Evolutionary conservation across 768 basidiomycete genomes (phyloP).

Genomic region (Exsudoporus frostii): DNA sequence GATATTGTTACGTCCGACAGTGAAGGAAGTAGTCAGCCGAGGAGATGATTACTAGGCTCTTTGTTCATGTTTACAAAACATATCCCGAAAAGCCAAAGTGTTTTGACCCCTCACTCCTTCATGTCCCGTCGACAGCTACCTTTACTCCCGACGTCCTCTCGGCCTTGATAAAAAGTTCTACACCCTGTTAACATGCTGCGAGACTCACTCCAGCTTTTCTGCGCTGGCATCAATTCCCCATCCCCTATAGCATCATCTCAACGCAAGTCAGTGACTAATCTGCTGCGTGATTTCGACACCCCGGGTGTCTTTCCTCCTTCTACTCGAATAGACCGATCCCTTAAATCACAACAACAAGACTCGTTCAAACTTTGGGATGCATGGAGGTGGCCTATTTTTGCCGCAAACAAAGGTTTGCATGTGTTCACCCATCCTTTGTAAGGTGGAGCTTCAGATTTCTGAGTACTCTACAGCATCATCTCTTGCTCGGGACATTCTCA

Average conservation of each 20-base stretch:
- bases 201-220: conserved; percentile 23
- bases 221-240: conserved; percentile 5
- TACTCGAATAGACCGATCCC: conserved; percentile 63
- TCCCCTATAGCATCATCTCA: conserved; percentile 17
- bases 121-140: not conserved
- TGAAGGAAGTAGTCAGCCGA: conserved; percentile 80
- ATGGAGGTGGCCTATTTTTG: conserved; percentile 68
- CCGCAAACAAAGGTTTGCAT: conserved; percentile 59
- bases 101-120: not conserved
- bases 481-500: conserved; percentile 65
- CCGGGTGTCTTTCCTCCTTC: conserved; percentile 73
- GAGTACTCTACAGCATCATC: conserved; percentile 22
- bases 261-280: conserved; percentile 17
- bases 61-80: conserved; percentile 9
- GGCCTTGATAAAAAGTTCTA: not conserved
- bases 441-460: not conserved
- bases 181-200: conserved; percentile 19
- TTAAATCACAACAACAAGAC: conserved; percentile 54
- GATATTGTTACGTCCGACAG: conserved; percentile 78
- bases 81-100: conserved; percentile 22
- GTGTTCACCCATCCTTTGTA: not conserved
- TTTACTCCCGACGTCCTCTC: not conserved
- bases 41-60: conserved; percentile 69
- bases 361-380: conserved; percentile 65
- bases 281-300: conserved; percentile 54